A percentile compares a stretch with the other conserved stretches of the same genome.
phyloP scores from a whole-genome alignment of 805 yeast species.

The Metschnikowia similis region DNA sequence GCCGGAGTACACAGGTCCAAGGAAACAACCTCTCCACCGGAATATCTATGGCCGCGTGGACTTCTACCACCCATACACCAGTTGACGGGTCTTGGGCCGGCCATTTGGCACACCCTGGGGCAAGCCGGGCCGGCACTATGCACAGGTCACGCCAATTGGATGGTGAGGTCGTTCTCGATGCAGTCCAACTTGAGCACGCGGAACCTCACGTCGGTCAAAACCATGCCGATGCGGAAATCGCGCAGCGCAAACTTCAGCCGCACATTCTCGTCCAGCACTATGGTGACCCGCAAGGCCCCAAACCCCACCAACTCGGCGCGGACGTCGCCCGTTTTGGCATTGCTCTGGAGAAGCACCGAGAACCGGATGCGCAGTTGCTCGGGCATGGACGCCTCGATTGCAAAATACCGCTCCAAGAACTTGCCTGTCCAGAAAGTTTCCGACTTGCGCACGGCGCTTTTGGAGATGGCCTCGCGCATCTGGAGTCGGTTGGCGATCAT shows the following conservation, averaged over 20 bases:
- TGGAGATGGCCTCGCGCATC: constrained; percentile 39
- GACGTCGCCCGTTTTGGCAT: constrained; percentile 26
- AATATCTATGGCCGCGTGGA: no score
- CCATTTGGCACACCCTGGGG: no score
- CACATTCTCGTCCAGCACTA: constrained; percentile 20
- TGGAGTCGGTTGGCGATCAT: constrained; percentile 41
- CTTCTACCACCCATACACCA: no score
- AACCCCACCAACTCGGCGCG: constrained; percentile 26
- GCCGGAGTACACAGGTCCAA: no score
- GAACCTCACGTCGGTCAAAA: constrained; percentile 17
- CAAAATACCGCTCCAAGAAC: constrained; percentile 28
- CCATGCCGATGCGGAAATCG: constrained; percentile 20
- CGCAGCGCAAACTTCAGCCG: constrained; percentile 19
- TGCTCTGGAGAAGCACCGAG: constrained; percentile 19
- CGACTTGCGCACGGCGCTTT: constrained; percentile 23
- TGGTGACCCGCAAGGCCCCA: constrained; percentile 18
- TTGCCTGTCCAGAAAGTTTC: constrained; percentile 37
- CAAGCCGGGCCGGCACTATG: background rate
- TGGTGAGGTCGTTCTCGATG: constrained; percentile 30
- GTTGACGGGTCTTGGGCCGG: no score
- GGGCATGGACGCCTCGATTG: constrained; percentile 13
- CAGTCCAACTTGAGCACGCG: constrained; percentile 27
- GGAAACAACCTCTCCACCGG: no score
- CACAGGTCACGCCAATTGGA: constrained; percentile 12
- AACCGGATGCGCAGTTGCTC: constrained; percentile 21